Evolutionary conservation across 2,329 filamentous ascomycete species (phyloP), one percentile per base, ranked within the genome.

Genomic region (Paracamarosporium sp.): DNA sequence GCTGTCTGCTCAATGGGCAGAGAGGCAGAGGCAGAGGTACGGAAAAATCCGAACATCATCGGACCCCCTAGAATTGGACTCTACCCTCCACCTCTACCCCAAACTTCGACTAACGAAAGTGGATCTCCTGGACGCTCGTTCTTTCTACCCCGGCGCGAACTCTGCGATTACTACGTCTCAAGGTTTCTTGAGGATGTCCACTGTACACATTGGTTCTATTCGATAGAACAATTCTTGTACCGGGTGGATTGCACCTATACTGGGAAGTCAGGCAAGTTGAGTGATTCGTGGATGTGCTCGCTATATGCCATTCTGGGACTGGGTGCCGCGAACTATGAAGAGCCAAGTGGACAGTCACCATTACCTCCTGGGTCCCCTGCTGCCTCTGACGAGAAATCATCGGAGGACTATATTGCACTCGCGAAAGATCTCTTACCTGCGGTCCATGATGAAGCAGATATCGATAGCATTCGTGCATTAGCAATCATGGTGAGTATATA

Each of bases 281-380:
- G 66, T 6, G 69, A 64, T 48, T 76, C 74, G 4, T 76, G 74
- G 74, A 69, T 76, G 55, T 76, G 73, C 53, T 75, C 72, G 0
- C 57, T 76, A 0, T 76, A 76, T 27, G 65, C 68, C 2, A 76
- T 76, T 33, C 74, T 74, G 44, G 70, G 73, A 11, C 70, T 76
- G 13, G 73, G 72, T 4, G 68, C 73, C 24, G 60, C 67, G 8
- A 66, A 63, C 46, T 65, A 62, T 41, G 63, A 62, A 12, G 64
- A 63, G 17, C 48, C 57, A n/a, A 61, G 60, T 13, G 68, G 64
- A 11, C 66, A 66, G 20, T 69, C 67, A 11, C 64, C 69, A 2
- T 17, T 50, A 12, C 64, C 66, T 11, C 53, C 63, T 9, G 60
- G 61, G 25, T 65, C 64, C 24, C 58, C 61, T 24, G 59, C 66